Percentiles rank a stretch among this genome's conserved stretches.
Evolutionary conservation across 2,329 filamentous ascomycete species (phyloP).

Genomic region (Scytalidium sp.): DNA sequence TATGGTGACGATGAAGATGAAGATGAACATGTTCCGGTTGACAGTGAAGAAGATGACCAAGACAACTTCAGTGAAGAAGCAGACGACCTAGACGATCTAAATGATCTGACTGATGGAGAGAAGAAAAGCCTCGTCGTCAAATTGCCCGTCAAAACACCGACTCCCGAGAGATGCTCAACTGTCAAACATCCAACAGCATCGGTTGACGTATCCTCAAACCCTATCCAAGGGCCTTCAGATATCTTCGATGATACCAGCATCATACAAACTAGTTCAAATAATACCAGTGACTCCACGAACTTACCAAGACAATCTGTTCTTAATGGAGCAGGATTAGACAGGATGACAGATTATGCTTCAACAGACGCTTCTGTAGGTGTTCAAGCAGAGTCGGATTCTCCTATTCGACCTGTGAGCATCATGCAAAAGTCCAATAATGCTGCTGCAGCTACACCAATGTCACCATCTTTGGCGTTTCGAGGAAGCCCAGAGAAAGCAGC

Average conservation of each 20-base stretch:
- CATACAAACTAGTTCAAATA: background rate
- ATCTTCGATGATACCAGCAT: background rate
- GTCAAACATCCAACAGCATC: constrained; percentile 20
- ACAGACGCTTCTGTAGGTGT: background rate
- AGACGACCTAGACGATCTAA: constrained; percentile 50
- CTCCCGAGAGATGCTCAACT: constrained; percentile 24
- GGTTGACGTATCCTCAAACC: constrained; percentile 5
- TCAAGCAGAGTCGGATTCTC: background rate
- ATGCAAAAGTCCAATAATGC: constrained; percentile 10
- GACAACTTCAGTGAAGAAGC: constrained; percentile 44
- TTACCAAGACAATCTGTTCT: background rate
- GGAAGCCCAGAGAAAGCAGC: constrained; percentile 58
- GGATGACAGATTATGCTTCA: background rate
- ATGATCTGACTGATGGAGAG: constrained; percentile 51
- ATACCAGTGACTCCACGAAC: background rate
- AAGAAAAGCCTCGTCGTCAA: constrained; percentile 70
- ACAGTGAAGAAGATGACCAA: constrained; percentile 53
- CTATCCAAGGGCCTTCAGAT: background rate
- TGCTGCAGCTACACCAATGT: constrained; percentile 6
- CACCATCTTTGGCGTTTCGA: constrained; percentile 51
- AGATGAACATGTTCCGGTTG: constrained; percentile 62
- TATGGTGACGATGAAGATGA: constrained; percentile 73
- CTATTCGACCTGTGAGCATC: constrained; percentile 8
- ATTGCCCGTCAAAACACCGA: constrained; percentile 48
- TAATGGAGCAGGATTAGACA: background rate